These are phyloP conservation scores for Tulasnella sp. DNA, from an alignment of 768 basidiomycete species.

Conservation along the genomic window DNA sequence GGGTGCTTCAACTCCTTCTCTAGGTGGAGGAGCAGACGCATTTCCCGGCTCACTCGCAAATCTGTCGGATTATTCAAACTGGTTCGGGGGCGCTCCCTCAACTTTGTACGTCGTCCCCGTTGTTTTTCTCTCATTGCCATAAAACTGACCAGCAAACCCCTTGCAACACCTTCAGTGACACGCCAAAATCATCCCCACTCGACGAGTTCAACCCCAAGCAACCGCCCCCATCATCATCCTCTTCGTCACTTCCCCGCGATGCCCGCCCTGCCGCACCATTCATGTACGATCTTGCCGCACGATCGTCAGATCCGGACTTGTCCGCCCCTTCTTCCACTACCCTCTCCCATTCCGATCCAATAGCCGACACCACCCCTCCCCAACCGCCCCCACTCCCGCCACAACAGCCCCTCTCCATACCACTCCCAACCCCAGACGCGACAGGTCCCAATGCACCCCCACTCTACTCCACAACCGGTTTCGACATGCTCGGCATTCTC, in stretches of 20 bases:
- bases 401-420: background rate
- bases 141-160: background rate
- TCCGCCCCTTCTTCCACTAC: background rate
- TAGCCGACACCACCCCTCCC: constrained; percentile 6
- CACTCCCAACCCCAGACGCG: background rate
- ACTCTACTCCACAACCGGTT: constrained; percentile 86
- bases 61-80: background rate
- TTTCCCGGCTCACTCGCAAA: constrained; percentile 18
- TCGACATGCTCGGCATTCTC: constrained; percentile 81
- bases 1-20: constrained; percentile 20
- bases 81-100: constrained; percentile 15
- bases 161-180: background rate
- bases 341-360: background rate
- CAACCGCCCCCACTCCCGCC: background rate
- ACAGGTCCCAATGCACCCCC: constrained; percentile 40
- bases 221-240: background rate
- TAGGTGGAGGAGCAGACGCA: constrained; percentile 22
- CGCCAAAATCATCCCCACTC: background rate
- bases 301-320: constrained; percentile 1
- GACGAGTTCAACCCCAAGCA: background rate
- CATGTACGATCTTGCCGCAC: background rate
- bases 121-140: background rate
- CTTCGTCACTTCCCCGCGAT: background rate
- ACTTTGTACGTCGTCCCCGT: background rate
- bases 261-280: background rate